These are phyloP conservation scores for Suillus paluster DNA, from an alignment of 768 basidiomycete genomes.

Conservation along the genomic window DNA sequence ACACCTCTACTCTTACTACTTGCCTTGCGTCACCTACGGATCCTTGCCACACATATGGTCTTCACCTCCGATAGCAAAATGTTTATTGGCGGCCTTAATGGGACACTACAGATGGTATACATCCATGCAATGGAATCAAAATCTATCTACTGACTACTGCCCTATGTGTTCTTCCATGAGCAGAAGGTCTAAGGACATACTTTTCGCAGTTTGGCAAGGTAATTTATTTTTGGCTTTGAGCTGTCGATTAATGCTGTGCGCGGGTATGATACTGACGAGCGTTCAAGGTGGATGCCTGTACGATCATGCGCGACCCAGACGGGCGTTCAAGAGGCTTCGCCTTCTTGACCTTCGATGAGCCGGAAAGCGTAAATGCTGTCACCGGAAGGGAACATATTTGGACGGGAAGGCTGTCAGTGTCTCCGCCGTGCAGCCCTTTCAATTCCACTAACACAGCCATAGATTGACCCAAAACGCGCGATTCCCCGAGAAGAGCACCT, in stretches of 20 bases:
- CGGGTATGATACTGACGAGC: conserved; percentile 17
- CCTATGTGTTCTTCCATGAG: conserved; percentile 29
- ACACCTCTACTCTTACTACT: conserved; percentile 23
- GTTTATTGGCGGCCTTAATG: conserved; percentile 92
- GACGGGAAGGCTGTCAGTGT: conserved; percentile 77
- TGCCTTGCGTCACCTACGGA: conserved; percentile 24
- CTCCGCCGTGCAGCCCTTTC: background rate
- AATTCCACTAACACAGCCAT: conserved; percentile 9
- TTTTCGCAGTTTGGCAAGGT: conserved; percentile 83
- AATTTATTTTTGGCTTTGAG: conserved; percentile 20
- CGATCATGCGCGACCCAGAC: conserved; percentile 82
- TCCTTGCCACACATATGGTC: conserved; percentile 33
- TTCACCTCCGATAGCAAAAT: conserved; percentile 67
- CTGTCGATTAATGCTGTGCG: background rate
- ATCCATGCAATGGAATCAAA: conserved; percentile 28
- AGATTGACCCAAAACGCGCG: conserved; percentile 91
- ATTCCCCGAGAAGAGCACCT: conserved; percentile 84
- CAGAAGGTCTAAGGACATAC: conserved; percentile 69
- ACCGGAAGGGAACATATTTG: conserved; percentile 67
- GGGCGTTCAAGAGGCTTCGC: conserved; percentile 84
- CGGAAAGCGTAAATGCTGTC: conserved; percentile 65
- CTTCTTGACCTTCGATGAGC: conserved; percentile 80
- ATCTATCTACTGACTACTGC: conserved; percentile 29
- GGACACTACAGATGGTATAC: conserved; percentile 89
- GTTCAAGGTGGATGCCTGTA: conserved; percentile 73